Evolutionary conservation across 1,284 basidiomycete species (phyloP).

Genomic region (Erythrobasidium hasegawianum): DNA sequence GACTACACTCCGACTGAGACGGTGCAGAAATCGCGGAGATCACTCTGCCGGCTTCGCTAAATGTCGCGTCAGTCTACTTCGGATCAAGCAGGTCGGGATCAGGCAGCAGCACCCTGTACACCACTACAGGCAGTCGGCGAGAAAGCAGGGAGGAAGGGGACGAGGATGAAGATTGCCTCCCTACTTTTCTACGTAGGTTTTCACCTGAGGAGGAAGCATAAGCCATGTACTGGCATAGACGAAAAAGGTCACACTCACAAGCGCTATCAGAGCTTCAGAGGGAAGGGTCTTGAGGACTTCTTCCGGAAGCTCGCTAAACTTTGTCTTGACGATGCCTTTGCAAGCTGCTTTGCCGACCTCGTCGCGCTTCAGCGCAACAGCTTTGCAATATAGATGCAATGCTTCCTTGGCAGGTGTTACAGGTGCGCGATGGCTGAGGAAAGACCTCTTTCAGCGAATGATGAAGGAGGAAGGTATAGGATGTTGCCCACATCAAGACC

Average conservation of each 20-base stretch:
- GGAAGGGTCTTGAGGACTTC: constrained; percentile 1
- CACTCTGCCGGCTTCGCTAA: no score
- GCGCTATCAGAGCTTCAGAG: background rate
- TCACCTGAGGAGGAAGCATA: no score
- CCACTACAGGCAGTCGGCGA: no score
- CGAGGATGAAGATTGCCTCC: no score
- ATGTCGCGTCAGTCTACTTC: no score
- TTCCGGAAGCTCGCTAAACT: constrained; percentile 2
- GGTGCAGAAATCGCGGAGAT: no score
- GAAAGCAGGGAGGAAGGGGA: no score
- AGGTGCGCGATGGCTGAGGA: background rate
- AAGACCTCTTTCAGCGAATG: background rate
- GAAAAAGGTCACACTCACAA: background rate
- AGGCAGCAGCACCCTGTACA: no score
- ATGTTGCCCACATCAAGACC: background rate
- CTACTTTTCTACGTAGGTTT: no score
- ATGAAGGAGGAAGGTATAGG: background rate
- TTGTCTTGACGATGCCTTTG: constrained; percentile 3
- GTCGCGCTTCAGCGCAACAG: background rate
- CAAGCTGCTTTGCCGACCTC: constrained; percentile 2
- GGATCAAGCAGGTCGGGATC: no score
- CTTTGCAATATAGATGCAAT: background rate
- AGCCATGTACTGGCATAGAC: no score
- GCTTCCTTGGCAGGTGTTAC: background rate
- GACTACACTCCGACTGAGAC: no score